These are phyloP conservation scores for Solanum pimpinellifolium DNA, from an alignment of 257 asterid genomes.

Conservation along the genomic window DNA sequence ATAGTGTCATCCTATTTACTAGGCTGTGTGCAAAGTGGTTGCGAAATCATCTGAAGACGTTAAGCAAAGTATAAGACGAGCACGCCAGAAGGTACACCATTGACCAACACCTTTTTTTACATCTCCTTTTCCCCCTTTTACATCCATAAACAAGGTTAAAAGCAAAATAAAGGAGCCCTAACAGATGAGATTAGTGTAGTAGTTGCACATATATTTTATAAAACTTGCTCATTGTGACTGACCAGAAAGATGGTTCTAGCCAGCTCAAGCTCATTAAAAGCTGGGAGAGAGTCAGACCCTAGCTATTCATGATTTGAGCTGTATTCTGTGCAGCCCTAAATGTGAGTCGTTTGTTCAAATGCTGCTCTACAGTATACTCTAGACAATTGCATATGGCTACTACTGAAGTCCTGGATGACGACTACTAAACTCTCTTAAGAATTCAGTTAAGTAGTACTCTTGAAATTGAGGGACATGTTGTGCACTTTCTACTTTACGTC, in stretches of 20 bases:
- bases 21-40: slow-evolving; percentile 93
- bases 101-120: not conserved
- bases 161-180: not conserved
- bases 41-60: slow-evolving; percentile 87
- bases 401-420: not conserved
- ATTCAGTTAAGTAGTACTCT: not conserved
- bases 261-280: not conserved
- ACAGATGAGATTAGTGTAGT: not conserved
- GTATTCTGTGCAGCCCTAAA: not conserved
- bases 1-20: slow-evolving; percentile 7
- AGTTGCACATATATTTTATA: not conserved
- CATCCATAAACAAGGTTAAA: not conserved
- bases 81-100: slow-evolving; percentile 75
- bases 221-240: not conserved
- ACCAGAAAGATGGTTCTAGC: not conserved
- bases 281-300: not conserved
- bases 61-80: slow-evolving; percentile 87
- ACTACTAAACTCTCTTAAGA: not conserved
- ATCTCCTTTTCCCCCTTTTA: not conserved
- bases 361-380: not conserved
- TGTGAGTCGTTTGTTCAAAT: not conserved
- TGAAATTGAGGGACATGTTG: not conserved
- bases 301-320: not conserved
- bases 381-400: not conserved
- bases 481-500: not conserved